phyloP scores from a whole-genome alignment of 352 stramenopile species.

The Pythium rishiriense region DNA sequence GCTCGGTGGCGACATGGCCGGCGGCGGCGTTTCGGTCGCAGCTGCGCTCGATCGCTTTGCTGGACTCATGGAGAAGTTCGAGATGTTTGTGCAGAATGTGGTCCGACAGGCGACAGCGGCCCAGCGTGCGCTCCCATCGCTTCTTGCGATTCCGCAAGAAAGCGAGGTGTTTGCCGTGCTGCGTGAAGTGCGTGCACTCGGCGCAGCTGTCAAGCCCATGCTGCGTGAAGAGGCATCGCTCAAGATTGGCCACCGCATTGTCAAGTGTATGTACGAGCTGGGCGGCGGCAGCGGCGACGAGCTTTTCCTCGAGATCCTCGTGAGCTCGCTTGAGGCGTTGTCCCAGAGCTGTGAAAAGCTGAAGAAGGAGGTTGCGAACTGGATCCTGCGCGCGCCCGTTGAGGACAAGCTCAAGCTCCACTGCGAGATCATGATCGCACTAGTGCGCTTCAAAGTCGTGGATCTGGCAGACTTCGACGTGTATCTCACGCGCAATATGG shows the following conservation, averaged over 20 bases:
- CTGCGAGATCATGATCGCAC: conserved; percentile 93
- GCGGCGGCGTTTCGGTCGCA: conserved; percentile 61
- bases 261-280: conserved; percentile 97
- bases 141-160: conserved; percentile 66
- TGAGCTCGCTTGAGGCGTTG: conserved; percentile 93
- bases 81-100: conserved; percentile 88
- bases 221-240: conserved; percentile 91
- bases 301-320: conserved; percentile 94
- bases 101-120: conserved; percentile 68
- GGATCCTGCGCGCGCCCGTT: conserved; percentile 93
- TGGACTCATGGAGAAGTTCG: conserved; percentile 83
- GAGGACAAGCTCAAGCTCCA: conserved; percentile 96
- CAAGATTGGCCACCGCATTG: conserved; percentile 96
- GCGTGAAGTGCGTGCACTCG: conserved; percentile 75
- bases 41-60: conserved; percentile 82
- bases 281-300: conserved; percentile 87
- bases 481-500: conserved; percentile 95
- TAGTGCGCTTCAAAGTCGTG: conserved; percentile 95
- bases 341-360: conserved; percentile 92
- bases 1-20: conserved; percentile 10
- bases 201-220: conserved; percentile 68
- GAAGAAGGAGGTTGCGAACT: conserved; percentile 93
- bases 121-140: conserved; percentile 75
- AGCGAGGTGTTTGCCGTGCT: conserved; percentile 86
- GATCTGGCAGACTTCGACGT: conserved; percentile 92